Conservation (phyloP, 2,329 filamentous ascomycete species). For the Phaeophleospora eucalypticola region DNA sequence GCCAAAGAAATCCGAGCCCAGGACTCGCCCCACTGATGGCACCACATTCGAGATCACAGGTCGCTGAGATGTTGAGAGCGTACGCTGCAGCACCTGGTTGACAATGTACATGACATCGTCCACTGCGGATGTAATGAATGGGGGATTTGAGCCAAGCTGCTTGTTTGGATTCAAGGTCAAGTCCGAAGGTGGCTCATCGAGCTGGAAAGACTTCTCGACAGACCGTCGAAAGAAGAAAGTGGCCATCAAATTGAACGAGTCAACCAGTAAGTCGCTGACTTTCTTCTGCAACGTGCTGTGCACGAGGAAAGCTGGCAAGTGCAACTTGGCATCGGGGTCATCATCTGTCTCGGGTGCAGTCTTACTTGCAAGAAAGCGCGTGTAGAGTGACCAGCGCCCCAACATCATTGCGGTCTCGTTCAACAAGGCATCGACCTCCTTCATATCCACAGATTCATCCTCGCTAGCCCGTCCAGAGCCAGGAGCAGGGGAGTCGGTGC, state of each 20-base stretch:
- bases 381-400: slow-evolving; percentile 87
- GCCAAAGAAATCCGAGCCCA: slow-evolving; percentile 85
- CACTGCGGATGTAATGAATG: slow-evolving; percentile 90
- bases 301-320: slow-evolving; percentile 67
- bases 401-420: slow-evolving; percentile 91
- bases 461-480: slow-evolving; percentile 63
- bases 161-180: slow-evolving; percentile 71
- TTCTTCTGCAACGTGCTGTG: slow-evolving; percentile 80
- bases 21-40: slow-evolving; percentile 71
- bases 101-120: slow-evolving; percentile 99
- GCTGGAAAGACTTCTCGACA: slow-evolving; percentile 94
- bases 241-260: slow-evolving; percentile 86
- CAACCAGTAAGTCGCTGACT: slow-evolving; percentile 66
- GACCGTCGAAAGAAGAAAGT: slow-evolving; percentile 96
- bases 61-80: slow-evolving; percentile 78
- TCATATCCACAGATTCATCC: slow-evolving; percentile 94
- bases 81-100: slow-evolving; percentile 82
- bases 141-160: slow-evolving; percentile 70
- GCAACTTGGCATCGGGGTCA: slow-evolving; percentile 41
- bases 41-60: slow-evolving; percentile 73
- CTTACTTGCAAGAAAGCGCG: slow-evolving; percentile 81
- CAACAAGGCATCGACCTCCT: slow-evolving; percentile 82
- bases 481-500: slow-evolving; percentile 70
- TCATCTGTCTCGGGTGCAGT: slow-evolving; percentile 47
- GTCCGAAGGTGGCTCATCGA: slow-evolving; percentile 81